Conservation (phyloP, 2,329 filamentous ascomycete species). For the Fusarium sp. region DNA sequence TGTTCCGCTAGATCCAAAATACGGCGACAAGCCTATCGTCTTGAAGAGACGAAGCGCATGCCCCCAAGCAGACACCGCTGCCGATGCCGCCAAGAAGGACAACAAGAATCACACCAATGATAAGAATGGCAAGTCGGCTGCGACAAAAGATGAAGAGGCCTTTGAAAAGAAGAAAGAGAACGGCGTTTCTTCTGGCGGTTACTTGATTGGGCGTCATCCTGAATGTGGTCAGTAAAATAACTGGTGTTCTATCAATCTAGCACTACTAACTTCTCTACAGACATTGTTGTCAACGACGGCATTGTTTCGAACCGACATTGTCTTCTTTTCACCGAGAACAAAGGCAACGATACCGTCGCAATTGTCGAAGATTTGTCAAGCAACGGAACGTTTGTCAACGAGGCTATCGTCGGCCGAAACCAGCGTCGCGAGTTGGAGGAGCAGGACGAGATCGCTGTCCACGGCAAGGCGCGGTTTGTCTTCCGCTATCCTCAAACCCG, state of each 20-base stretch:
- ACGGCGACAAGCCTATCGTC: slow-evolving; percentile 75
- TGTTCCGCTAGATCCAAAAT: slow-evolving; percentile 80
- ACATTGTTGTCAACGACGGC: slow-evolving; percentile 80
- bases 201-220: slow-evolving; percentile 90
- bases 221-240: slow-evolving; percentile 80
- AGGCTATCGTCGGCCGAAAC: slow-evolving; percentile 90
- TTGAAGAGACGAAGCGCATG: slow-evolving; percentile 81
- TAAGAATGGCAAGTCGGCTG: slow-evolving; percentile 61
- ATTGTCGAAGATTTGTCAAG: slow-evolving; percentile 93
- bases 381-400: slow-evolving; percentile 97
- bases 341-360: slow-evolving; percentile 72
- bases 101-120: slow-evolving; percentile 57
- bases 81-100: slow-evolving; percentile 53
- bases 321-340: slow-evolving; percentile 73
- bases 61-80: slow-evolving; percentile 66
- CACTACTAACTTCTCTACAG: slow-evolving; percentile 51
- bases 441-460: slow-evolving; percentile 89
- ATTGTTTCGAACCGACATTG: slow-evolving; percentile 91
- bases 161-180: slow-evolving; percentile 74
- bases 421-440: slow-evolving; percentile 90
- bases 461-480: slow-evolving; percentile 87
- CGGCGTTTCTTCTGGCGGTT: slow-evolving; percentile 80
- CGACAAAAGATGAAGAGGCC: slow-evolving; percentile 67
- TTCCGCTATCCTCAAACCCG: slow-evolving; percentile 88
- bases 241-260: background rate